phyloP scores from a whole-genome alignment of 2,329 filamentous ascomycete genomes.

The Colletotrichum sp. region DNA sequence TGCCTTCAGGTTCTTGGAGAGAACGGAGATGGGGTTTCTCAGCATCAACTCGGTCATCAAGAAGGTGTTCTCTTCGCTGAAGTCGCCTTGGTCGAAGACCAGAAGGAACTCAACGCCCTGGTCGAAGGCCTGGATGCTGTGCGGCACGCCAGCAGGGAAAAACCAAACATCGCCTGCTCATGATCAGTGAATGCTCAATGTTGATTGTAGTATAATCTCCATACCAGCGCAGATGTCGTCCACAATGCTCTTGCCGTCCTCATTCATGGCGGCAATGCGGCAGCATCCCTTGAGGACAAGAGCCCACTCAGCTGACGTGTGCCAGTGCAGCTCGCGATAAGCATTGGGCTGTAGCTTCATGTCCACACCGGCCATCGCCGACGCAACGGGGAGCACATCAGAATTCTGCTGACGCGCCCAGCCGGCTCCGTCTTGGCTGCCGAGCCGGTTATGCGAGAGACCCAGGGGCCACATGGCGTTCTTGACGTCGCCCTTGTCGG shows the following conservation, averaged over 20 bases:
- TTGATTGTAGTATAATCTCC: too few relatives aligned
- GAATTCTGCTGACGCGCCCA: conserved; percentile 62
- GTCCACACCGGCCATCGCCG: conserved; percentile 61
- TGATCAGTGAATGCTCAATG: neutral
- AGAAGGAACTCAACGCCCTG: conserved; percentile 63
- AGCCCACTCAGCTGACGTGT: conserved; percentile 58
- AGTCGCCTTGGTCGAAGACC: conserved; percentile 63
- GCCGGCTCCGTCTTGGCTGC: conserved; percentile 46
- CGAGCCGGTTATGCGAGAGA: conserved; percentile 53
- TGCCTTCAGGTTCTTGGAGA: conserved; percentile 60
- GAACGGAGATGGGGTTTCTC: conserved; percentile 55
- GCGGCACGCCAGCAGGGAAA: conserved; percentile 55
- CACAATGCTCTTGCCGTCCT: conserved; percentile 52
- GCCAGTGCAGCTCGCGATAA: conserved; percentile 70
- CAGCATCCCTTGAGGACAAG: conserved; percentile 59
- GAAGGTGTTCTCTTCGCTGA: conserved; percentile 66
- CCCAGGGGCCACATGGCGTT: conserved; percentile 61
- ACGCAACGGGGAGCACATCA: conserved; percentile 53
- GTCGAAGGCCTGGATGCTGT: conserved; percentile 59
- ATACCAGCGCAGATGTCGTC: conserved; percentile 46
- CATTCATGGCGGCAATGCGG: conserved; percentile 56
- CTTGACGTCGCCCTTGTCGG: conserved; percentile 52
- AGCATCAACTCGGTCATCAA: conserved; percentile 59
- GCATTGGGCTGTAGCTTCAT: conserved; percentile 63
- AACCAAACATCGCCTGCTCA: conserved; percentile 57